Percentiles rank a stretch among this genome's conserved stretches.
Evolutionary conservation across 371 early-diverging fungal species (phyloP).

Genomic region (Mucor mucedo): DNA sequence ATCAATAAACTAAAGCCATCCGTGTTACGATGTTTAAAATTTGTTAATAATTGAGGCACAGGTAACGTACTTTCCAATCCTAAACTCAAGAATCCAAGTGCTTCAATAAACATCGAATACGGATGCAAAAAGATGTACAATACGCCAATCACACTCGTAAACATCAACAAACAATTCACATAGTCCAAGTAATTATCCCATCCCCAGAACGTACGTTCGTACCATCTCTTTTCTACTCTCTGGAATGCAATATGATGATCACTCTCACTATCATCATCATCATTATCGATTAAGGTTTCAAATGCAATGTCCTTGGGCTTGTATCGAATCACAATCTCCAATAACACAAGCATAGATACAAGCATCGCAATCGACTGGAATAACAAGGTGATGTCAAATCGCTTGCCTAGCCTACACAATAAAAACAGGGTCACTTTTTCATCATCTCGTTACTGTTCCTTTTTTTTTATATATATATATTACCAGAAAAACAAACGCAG

Average conservation of each 20-base stretch:
- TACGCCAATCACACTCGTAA: slow-evolving; percentile 38
- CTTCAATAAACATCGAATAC: slow-evolving; percentile 37
- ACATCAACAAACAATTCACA: slow-evolving; percentile 50
- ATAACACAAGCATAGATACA: slow-evolving; percentile 53
- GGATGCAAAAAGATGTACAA: slow-evolving; percentile 46
- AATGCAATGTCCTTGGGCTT: slow-evolving; percentile 21
- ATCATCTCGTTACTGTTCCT: slow-evolving; percentile 12
- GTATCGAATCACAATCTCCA: slow-evolving; percentile 50
- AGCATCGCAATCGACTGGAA: slow-evolving; percentile 72
- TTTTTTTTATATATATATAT: slow-evolving; percentile 2
- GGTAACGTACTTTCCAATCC: slow-evolving; percentile 69
- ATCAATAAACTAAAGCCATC: slow-evolving; percentile 61
- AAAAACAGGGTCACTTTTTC: background rate
- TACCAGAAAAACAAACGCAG: slow-evolving; percentile 67
- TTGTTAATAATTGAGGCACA: slow-evolving; percentile 62
- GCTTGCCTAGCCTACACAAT: slow-evolving; percentile 50
- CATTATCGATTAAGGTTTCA: slow-evolving; percentile 18
- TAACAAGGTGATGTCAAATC: slow-evolving; percentile 63
- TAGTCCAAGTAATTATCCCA: slow-evolving; percentile 53
- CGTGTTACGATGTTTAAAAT: slow-evolving; percentile 56
- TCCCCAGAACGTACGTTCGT: slow-evolving; percentile 36
- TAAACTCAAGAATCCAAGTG: slow-evolving; percentile 50
- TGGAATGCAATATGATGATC: slow-evolving; percentile 2
- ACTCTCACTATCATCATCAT: slow-evolving; percentile 1
- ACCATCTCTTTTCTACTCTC: slow-evolving; percentile 19